Conservation (phyloP, 768 basidiomycete species). For the Trametes maxima region DNA sequence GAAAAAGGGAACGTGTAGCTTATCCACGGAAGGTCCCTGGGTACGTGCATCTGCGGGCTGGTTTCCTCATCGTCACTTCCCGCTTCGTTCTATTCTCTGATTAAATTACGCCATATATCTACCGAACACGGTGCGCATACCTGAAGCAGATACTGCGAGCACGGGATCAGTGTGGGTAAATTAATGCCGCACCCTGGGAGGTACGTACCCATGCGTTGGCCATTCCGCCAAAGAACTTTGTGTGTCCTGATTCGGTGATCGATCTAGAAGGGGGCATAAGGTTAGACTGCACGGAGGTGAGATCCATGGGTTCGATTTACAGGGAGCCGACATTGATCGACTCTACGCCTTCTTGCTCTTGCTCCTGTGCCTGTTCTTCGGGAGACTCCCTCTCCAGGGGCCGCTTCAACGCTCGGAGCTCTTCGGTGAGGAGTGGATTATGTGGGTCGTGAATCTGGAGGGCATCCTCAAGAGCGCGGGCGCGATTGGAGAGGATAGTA, state of each 20-base stretch:
- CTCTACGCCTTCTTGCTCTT: constrained; percentile 51
- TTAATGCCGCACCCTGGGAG: background rate
- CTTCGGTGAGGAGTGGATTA: constrained; percentile 62
- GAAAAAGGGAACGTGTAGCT: constrained; percentile 63
- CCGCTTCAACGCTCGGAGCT: constrained; percentile 66
- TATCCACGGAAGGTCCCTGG: constrained; percentile 60
- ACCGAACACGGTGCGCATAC: constrained; percentile 38
- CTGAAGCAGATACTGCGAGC: constrained; percentile 62
- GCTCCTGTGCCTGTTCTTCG: constrained; percentile 41
- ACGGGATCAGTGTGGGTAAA: background rate
- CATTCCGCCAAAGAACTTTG: constrained; percentile 65
- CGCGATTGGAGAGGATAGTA: constrained; percentile 56
- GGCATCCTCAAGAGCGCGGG: constrained; percentile 71
- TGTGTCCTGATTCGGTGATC: constrained; percentile 61
- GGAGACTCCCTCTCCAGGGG: constrained; percentile 62
- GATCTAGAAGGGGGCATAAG: constrained; percentile 43
- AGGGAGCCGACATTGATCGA: constrained; percentile 66
- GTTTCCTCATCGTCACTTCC: constrained; percentile 55
- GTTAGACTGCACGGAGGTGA: constrained; percentile 17
- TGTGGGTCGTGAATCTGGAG: constrained; percentile 50
- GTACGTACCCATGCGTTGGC: constrained; percentile 69
- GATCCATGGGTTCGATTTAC: constrained; percentile 38
- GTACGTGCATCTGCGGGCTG: constrained; percentile 44
- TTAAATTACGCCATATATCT: constrained; percentile 10
- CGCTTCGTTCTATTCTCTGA: constrained; percentile 53